Percentiles rank a stretch among this genome's conserved stretches.
phyloP scores from a whole-genome alignment of 345 rosid species.

The Moringa oleifera region DNA sequence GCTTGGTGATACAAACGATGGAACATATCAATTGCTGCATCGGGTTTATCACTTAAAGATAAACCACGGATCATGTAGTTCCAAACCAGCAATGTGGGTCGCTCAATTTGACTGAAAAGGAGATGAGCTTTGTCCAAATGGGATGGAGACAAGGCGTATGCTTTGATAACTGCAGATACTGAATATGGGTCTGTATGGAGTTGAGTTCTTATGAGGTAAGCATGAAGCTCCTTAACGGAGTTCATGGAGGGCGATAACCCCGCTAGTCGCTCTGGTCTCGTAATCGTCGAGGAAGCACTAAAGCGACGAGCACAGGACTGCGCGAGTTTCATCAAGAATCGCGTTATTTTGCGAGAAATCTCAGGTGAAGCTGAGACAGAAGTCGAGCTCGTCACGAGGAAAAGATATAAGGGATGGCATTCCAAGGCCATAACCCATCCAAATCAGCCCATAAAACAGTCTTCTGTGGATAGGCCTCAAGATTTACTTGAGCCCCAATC shows the following conservation, averaged over 20 bases:
- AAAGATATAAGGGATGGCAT: no score
- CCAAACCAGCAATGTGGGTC: conserved; percentile 31
- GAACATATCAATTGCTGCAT: conserved; percentile 32
- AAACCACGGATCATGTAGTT: conserved; percentile 46
- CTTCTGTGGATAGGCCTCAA: no score
- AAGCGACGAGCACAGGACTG: conserved; percentile 17
- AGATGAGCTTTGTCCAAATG: conserved; percentile 28
- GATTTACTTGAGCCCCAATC: no score
- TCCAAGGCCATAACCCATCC: no score
- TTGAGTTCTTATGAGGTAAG: conserved; percentile 30
- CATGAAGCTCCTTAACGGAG: conserved; percentile 32
- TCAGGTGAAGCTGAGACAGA: background rate
- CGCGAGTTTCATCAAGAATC: conserved; percentile 18
- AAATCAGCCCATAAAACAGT: no score
- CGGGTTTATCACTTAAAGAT: conserved; percentile 32
- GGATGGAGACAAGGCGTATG: conserved; percentile 38
- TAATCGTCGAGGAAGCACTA: conserved; percentile 14
- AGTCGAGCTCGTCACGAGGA: background rate
- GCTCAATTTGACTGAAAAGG: conserved; percentile 31
- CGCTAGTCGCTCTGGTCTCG: conserved; percentile 11
- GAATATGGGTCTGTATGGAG: conserved; percentile 34
- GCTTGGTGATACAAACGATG: conserved; percentile 26
- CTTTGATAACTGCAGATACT: conserved; percentile 32
- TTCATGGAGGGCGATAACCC: conserved; percentile 2
- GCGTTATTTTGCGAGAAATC: background rate